Conservation (phyloP, 495 filamentous ascomycete species). For the Aspergillus carlsbadensis region DNA sequence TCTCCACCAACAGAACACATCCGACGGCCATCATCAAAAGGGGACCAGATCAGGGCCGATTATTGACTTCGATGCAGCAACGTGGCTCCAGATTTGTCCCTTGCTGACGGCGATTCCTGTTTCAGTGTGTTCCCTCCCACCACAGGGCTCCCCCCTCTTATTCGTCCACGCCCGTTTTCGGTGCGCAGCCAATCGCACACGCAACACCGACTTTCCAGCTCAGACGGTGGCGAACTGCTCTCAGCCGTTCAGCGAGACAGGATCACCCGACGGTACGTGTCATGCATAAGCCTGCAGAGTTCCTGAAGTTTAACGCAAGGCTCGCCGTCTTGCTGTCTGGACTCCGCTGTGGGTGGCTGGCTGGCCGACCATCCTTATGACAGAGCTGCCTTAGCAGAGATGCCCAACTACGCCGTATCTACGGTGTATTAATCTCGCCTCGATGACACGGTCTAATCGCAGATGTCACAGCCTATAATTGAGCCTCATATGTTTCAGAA, state of each 20-base stretch:
- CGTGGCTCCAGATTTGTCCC: constrained; percentile 14
- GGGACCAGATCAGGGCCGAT: too few relatives aligned
- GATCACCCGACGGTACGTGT: constrained; percentile 9
- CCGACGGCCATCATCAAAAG: too few relatives aligned
- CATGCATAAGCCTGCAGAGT: constrained; percentile 9
- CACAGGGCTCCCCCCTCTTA: neutral
- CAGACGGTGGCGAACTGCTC: constrained; percentile 7
- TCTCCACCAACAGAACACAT: neutral
- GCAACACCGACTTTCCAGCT: neutral
- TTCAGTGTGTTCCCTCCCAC: neutral
- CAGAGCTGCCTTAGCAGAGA: too few relatives aligned
- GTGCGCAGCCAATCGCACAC: constrained; percentile 1
- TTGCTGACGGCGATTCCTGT: neutral
- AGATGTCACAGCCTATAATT: neutral
- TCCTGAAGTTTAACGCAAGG: neutral
- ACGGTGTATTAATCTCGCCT: neutral
- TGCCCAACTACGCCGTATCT: neutral
- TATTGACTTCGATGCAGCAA: neutral
- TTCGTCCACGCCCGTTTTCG: constrained; percentile 8
- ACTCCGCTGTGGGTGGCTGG: neutral
- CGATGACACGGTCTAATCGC: neutral
- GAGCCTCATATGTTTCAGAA: neutral
- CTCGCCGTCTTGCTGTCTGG: too few relatives aligned
- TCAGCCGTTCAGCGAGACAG: neutral
- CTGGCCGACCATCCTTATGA: neutral